Evolutionary conservation across 2,329 filamentous ascomycete species (phyloP).

Genomic region (Acrocalymma vagum): DNA sequence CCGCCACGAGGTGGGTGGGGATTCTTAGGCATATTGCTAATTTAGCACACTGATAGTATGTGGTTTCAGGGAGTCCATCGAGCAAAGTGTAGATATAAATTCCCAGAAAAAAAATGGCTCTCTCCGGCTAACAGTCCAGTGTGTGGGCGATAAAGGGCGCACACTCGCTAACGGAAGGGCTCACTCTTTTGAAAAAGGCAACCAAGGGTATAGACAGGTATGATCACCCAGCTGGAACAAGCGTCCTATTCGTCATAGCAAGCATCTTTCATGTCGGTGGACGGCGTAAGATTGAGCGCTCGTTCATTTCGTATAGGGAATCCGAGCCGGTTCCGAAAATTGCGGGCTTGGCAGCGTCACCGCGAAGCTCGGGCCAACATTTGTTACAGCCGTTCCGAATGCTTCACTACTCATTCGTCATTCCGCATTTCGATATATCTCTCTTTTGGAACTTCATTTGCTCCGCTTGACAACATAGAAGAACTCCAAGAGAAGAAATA

Average conservation of each 20-base stretch:
- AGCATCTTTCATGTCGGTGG: no score
- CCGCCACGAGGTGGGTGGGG: conserved; percentile 55
- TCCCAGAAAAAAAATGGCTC: conserved; percentile 6
- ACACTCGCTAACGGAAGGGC: conserved; percentile 21
- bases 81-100: conserved; percentile 1
- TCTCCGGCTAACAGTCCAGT: conserved; percentile 6
- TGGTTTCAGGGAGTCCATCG: conserved; percentile 14
- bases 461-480: no score
- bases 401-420: no score
- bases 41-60: conserved; percentile 2
- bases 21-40: conserved; percentile 56
- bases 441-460: no score
- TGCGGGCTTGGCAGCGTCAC: conserved; percentile 19
- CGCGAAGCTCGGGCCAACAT: conserved; percentile 1
- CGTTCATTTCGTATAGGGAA: conserved; percentile 3
- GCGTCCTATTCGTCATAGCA: no score
- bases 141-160: conserved; percentile 22
- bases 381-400: no score
- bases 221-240: conserved; percentile 3
- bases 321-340: conserved; percentile 22
- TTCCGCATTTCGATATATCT: no score
- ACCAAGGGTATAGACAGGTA: conserved; percentile 1
- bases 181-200: conserved; percentile 21
- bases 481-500: no score
- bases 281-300: no score